Evolutionary conservation across 2,329 filamentous ascomycete species (phyloP), one percentile per base, ranked within the genome.

Genomic region (Alternaria longipes): DNA sequence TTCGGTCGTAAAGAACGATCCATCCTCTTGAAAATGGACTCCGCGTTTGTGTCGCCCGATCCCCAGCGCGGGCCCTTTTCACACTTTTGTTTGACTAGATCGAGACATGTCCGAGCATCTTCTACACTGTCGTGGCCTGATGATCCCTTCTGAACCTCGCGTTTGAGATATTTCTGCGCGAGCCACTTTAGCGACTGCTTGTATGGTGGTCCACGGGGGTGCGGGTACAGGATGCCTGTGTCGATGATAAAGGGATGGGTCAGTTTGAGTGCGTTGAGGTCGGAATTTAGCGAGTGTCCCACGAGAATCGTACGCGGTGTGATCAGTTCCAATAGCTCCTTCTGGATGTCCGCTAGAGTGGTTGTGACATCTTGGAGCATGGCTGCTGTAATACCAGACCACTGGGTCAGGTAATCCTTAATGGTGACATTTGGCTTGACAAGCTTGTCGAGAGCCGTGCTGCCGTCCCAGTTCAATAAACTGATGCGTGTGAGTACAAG

Each of bases 201-300:
- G 64, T 97, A 85, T 0, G 94, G 94, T 1, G 93, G 90, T 0
- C 95, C 95, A 36, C 93, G 90, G 9, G 93, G 91, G 75, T 99
- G 95, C 1, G 94, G 94, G 75, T 91, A 99, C 54, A 97, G 85
- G 36, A 98, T 86, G 12, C 92, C 89, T 0, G 95, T 98, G 79
- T 99, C 95, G 74, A 97, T 88, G 69, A 99, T 90, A 81, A 94
- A 97, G 0, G 95, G 95, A 76, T 98, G 95, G 0, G 92, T 91
- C 62, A 97, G 84, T 74, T 90, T 91, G 28, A 99, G 83, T 2
- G 94, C 94, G 63, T 89, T 92, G 32, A 97, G 86, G 74, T 96
- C 92, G 2, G 91, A 92, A 70, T 94, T 91, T 45, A 96, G 84
- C 4, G 91, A 94, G 79, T 96, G 92, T 40, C 92, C 92, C 45